A percentile compares a stretch with the other conserved stretches of the same genome.
Evolutionary conservation across 768 basidiomycete species (phyloP).

Genomic region (Termitomyces sp.): DNA sequence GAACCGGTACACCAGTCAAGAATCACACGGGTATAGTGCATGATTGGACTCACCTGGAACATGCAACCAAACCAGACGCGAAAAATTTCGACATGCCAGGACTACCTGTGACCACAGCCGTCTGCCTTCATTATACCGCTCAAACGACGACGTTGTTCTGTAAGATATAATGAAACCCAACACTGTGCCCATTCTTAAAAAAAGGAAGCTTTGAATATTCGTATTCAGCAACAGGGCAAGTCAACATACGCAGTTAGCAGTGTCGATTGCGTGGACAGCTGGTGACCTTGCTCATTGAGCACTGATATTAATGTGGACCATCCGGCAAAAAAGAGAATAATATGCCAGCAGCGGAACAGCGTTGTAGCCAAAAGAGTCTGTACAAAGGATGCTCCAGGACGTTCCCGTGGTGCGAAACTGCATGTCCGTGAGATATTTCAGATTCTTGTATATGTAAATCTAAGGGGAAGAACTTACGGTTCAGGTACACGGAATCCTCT

Average conservation of each 20-base stretch:
- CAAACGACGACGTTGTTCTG: conserved; percentile 66
- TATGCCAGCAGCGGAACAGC: conserved; percentile 60
- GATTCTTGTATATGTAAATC: neutral
- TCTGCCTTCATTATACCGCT: conserved; percentile 73
- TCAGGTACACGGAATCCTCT: conserved; percentile 32
- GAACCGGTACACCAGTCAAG: neutral
- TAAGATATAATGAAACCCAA: conserved; percentile 73
- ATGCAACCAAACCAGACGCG: conserved; percentile 65
- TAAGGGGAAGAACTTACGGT: conserved; percentile 23
- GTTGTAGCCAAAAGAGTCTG: conserved; percentile 38
- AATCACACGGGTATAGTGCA: neutral
- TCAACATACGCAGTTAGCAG: conserved; percentile 63
- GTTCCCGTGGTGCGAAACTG: conserved; percentile 34
- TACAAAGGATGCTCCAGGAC: conserved; percentile 30
- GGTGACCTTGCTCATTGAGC: conserved; percentile 41
- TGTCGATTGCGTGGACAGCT: conserved; percentile 39
- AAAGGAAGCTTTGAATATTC: conserved; percentile 2
- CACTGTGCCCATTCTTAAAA: conserved; percentile 49
- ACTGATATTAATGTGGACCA: conserved; percentile 58
- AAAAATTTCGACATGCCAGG: conserved; percentile 47
- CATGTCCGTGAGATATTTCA: neutral
- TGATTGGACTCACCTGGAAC: conserved; percentile 38
- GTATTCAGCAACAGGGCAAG: conserved; percentile 15
- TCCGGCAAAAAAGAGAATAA: conserved; percentile 55
- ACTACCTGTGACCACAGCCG: conserved; percentile 67